These are phyloP conservation scores for Penicillium roqueforti DNA, from an alignment of 495 filamentous ascomycete species.

Conservation along the genomic window DNA sequence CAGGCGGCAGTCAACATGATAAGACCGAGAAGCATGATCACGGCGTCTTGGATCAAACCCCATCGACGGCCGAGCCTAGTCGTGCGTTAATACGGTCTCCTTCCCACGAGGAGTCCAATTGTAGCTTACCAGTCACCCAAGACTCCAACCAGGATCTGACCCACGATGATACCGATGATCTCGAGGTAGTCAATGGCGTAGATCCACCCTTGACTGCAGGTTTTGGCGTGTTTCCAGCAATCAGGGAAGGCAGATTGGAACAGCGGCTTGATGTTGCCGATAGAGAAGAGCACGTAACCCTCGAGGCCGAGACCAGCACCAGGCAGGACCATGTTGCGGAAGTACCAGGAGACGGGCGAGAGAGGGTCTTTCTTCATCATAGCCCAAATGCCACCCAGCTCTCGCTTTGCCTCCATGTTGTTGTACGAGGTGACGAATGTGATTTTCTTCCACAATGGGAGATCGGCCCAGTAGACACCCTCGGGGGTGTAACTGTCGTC, in stretches of 20 bases:
- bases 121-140: conserved; percentile 51
- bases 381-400: conserved; percentile 60
- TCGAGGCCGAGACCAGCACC: conserved; percentile 85
- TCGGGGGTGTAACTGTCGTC: conserved; percentile 76
- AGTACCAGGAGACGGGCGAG: conserved; percentile 74
- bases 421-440: conserved; percentile 69
- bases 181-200: conserved; percentile 79
- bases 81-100: not conserved
- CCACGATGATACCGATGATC: conserved; percentile 82
- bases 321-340: conserved; percentile 81
- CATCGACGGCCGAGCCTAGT: conserved; percentile 76
- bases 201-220: conserved; percentile 71
- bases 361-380: conserved; percentile 82
- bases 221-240: conserved; percentile 65
- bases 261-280: conserved; percentile 78
- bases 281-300: conserved; percentile 91
- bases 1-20: conserved; percentile 83
- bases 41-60: conserved; percentile 89
- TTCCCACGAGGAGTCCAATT: not conserved
- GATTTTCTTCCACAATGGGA: conserved; percentile 60
- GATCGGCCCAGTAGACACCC: conserved; percentile 88
- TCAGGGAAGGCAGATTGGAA: conserved; percentile 62
- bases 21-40: conserved; percentile 86
- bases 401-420: conserved; percentile 56
- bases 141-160: conserved; percentile 72